These are phyloP conservation scores for Cyclostephanos tholiformis DNA, from an alignment of 108 stramenopile species.

Conservation along the genomic window DNA sequence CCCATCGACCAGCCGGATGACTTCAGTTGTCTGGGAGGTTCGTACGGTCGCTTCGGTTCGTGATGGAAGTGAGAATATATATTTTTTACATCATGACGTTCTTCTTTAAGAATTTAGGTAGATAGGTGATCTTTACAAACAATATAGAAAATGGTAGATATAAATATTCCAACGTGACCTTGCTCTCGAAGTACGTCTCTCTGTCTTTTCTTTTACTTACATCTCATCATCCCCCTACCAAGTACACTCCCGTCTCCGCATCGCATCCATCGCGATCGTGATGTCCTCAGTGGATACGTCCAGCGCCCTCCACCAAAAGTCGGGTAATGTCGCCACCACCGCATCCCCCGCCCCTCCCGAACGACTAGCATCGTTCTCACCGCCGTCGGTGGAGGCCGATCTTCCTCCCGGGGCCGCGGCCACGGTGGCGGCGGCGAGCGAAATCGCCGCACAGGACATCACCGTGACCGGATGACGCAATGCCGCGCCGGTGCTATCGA, in stretches of 20 bases:
- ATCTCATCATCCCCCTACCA: background rate
- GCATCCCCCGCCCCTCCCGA: background rate
- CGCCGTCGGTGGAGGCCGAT: background rate
- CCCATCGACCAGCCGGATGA: slow-evolving; percentile 80
- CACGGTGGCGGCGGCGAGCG: slow-evolving; percentile 45
- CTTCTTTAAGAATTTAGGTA: too few relatives aligned
- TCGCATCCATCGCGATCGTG: slow-evolving; percentile 11
- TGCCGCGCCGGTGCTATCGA: slow-evolving; percentile 40
- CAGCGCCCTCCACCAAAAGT: slow-evolving; percentile 42
- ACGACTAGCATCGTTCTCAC: slow-evolving; percentile 1
- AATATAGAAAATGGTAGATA: background rate
- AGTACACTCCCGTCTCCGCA: background rate
- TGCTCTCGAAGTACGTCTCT: too few relatives aligned
- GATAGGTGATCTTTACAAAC: too few relatives aligned
- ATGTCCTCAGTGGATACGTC: slow-evolving; percentile 33
- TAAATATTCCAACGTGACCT: too few relatives aligned
- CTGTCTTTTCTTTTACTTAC: too few relatives aligned
- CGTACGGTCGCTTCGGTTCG: slow-evolving; percentile 64
- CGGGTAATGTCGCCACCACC: slow-evolving; percentile 11
- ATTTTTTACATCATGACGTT: too few relatives aligned
- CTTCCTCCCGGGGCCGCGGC: slow-evolving; percentile 3
- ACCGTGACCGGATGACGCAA: slow-evolving; percentile 46
- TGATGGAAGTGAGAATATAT: too few relatives aligned
- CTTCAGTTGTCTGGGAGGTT: slow-evolving; percentile 82
- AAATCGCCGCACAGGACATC: slow-evolving; percentile 61